Evolutionary conservation across 2,329 filamentous ascomycete genomes (phyloP), one percentile per base, ranked within the genome.

Genomic region (Paraphaeosphaeria sporulosa): DNA sequence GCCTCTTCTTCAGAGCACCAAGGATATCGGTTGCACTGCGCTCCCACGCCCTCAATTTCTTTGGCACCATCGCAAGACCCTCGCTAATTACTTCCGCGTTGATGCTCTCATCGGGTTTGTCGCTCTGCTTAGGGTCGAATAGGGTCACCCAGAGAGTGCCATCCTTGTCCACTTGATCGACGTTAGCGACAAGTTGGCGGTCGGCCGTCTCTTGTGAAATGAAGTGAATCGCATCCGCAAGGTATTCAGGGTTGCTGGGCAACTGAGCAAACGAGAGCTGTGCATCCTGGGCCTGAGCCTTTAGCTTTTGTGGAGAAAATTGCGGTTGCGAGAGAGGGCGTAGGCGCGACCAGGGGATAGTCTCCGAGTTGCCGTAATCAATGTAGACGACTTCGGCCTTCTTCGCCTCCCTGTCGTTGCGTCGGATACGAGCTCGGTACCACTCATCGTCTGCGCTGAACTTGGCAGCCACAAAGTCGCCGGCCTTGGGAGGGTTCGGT

Each of bases 361-460:
- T 90, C 80, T 99, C 95, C 57, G 87, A 90, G 85, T 99, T 99
- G 71, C 95, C 95, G 79, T 96, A 99, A 82, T 99, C 95, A 64
- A 99, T 88, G 80, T 97, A 99, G 48, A 96, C 82, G 27, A 99
- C 90, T 79, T 99, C 95, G 25, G 93, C 90, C 70, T 91, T 88
- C 85, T 85, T 93, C 72, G 89, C 90, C 9, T 94, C 86, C 63
- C 95, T 93, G 81, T 99, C 95, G 79, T 98, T 97, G 75, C 94
- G 89, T 63, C 94, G 90, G 63, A 99, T 88, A 63, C 90, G 90
- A 34, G 92, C 95, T 63, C 95, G 92, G 83, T 99, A 99, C 94
- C 94, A 99, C 69, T 95, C 89, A 61, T 90, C 88, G 75, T 99
- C 95, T 55, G 89, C 90, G 7, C 89, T 90, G 83, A 98, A 99